phyloP scores from a whole-genome alignment of 352 stramenopile genomes.

The Pythium utonaiense region DNA sequence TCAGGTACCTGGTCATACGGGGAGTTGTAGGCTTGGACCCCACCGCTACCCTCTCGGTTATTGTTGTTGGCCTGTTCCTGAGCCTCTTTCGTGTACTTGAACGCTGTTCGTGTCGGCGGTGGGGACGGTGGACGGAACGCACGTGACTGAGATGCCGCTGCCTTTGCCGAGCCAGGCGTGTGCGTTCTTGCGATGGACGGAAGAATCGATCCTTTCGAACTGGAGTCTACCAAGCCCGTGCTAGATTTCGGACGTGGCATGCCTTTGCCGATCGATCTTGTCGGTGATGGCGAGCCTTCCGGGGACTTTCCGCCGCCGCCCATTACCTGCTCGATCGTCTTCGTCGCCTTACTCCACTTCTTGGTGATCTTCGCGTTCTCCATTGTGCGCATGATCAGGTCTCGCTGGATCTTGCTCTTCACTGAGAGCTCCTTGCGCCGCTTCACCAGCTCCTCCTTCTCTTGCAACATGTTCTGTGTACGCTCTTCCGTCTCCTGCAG shows the following conservation, averaged over 20 bases:
- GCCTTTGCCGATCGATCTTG: constrained; percentile 20
- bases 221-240: constrained; percentile 25
- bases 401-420: constrained; percentile 85
- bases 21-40: constrained; percentile 49
- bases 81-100: constrained; percentile 72
- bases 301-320: constrained; percentile 25
- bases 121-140: constrained; percentile 57
- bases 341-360: constrained; percentile 77
- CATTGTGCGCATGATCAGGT: constrained; percentile 87
- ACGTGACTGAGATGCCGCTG: constrained; percentile 29
- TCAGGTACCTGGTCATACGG: constrained; percentile 60
- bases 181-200: constrained; percentile 31
- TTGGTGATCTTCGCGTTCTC: constrained; percentile 88
- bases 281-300: constrained; percentile 38
- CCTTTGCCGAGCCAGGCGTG: constrained; percentile 27
- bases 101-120: constrained; percentile 59
- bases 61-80: constrained; percentile 30
- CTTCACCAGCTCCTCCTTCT: constrained; percentile 78
- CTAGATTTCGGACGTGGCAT: constrained; percentile 50
- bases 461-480: constrained; percentile 77
- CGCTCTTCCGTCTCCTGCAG: constrained; percentile 80
- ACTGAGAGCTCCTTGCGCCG: constrained; percentile 77
- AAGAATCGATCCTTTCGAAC: constrained; percentile 35
- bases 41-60: constrained; percentile 3
- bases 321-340: constrained; percentile 75